Conservation (phyloP, 2,329 filamentous ascomycete genomes). For the Sphaerulina musiva region DNA sequence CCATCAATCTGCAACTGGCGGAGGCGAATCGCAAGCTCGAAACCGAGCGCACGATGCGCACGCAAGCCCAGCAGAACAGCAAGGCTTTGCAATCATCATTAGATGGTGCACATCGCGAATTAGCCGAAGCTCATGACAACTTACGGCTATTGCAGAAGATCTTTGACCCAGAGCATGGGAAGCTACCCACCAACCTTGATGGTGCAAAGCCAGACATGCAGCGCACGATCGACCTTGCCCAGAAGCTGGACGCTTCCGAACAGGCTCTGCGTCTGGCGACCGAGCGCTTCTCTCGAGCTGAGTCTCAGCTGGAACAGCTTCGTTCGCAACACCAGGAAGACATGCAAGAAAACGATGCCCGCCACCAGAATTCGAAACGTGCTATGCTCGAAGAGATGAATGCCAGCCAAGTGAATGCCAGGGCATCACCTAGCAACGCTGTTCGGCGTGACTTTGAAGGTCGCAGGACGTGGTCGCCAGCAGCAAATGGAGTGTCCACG, state of each 20-base stretch:
- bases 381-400: constrained; percentile 82
- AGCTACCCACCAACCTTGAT: constrained; percentile 57
- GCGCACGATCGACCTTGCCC: constrained; percentile 65
- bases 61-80: constrained; percentile 77
- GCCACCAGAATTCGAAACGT: constrained; percentile 59
- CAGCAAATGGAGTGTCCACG: constrained; percentile 54
- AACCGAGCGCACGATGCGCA: constrained; percentile 77
- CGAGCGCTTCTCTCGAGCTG: constrained; percentile 73
- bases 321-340: constrained; percentile 68
- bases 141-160: constrained; percentile 77
- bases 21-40: constrained; percentile 86
- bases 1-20: constrained; percentile 71
- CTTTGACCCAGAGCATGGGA: constrained; percentile 63
- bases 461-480: constrained; percentile 63
- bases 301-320: constrained; percentile 72
- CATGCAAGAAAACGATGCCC: constrained; percentile 57
- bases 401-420: constrained; percentile 66
- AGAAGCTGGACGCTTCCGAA: constrained; percentile 82
- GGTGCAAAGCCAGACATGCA: constrained; percentile 62
- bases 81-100: constrained; percentile 72
- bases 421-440: constrained; percentile 63
- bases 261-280: constrained; percentile 78
- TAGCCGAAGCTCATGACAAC: constrained; percentile 71
- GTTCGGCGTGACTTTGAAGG: constrained; percentile 54
- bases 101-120: constrained; percentile 72